Evolutionary conservation across 2,329 filamentous ascomycete species (phyloP).

Genomic region (Aspergillus persii): DNA sequence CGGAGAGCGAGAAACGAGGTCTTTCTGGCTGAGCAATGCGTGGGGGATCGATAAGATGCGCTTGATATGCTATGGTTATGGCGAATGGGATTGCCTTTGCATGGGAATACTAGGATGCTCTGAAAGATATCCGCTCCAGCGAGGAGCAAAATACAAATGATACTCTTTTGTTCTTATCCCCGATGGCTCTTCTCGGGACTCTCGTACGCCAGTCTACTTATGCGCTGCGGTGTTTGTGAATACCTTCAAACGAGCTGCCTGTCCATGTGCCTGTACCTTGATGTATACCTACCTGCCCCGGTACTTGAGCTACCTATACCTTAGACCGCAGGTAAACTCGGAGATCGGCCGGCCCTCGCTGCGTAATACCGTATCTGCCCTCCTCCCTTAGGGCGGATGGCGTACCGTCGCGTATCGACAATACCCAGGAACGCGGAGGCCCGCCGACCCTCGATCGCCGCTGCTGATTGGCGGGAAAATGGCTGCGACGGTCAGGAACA

Average conservation of each 20-base stretch:
- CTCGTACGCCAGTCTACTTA: not conserved
- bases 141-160: not conserved
- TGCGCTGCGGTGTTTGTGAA: not conserved
- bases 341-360: not conserved
- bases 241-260: not conserved
- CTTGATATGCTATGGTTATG: not conserved
- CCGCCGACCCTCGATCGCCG: not conserved
- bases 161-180: not conserved
- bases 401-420: not conserved
- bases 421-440: slow-evolving; percentile 5
- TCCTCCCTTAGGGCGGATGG: not conserved
- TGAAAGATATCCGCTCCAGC: not conserved
- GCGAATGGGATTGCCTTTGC: not conserved
- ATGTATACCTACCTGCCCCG: not conserved
- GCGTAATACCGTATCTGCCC: too few relatives aligned
- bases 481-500: slow-evolving; percentile 6
- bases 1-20: slow-evolving; percentile 87
- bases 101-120: not conserved
- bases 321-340: not conserved
- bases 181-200: not conserved
- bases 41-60: not conserved
- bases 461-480: slow-evolving; percentile 25
- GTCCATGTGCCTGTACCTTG: not conserved
- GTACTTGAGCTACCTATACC: not conserved
- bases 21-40: slow-evolving; percentile 60